Evolutionary conservation across 441 rosid species (phyloP).

Genomic region (Eruca vesicaria): DNA sequence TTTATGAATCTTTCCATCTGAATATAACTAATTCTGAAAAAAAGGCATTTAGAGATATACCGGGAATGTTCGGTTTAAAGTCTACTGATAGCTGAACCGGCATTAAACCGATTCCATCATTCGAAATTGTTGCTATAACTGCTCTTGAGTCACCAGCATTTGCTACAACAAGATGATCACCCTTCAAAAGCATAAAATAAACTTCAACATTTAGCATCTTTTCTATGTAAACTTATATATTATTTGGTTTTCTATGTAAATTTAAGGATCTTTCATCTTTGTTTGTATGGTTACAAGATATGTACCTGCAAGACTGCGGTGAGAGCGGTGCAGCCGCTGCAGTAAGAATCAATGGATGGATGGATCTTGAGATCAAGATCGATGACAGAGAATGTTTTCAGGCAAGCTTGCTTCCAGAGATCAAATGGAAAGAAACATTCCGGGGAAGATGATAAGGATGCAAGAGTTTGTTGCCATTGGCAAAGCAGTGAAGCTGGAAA

Average conservation of each 20-base stretch:
- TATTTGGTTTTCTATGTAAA: background rate
- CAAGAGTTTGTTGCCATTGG: constrained; percentile 72
- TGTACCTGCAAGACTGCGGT: constrained; percentile 77
- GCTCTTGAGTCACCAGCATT: constrained; percentile 94
- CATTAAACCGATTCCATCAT: constrained; percentile 53
- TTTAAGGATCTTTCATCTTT: background rate
- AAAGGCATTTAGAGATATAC: constrained; percentile 34
- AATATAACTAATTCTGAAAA: background rate
- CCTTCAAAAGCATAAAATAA: constrained; percentile 7
- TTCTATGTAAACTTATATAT: background rate
- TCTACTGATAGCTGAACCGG: constrained; percentile 84
- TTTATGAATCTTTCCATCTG: background rate
- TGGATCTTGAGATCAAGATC: constrained; percentile 69
- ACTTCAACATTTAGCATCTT: background rate
- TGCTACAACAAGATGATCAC: constrained; percentile 57
- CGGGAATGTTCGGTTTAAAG: constrained; percentile 79
- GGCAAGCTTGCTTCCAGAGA: constrained; percentile 71
- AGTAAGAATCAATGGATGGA: constrained; percentile 60
- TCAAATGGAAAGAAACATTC: constrained; percentile 49
- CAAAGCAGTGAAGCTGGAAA: constrained; percentile 69
- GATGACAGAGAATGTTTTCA: constrained; percentile 63
- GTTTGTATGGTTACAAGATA: constrained; percentile 2
- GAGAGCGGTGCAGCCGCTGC: constrained; percentile 77
- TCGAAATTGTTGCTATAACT: constrained; percentile 59
- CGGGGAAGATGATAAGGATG: constrained; percentile 39